These are phyloP conservation scores for Phytophthora fragariae DNA, from an alignment of 352 stramenopile genomes.

Conservation along the genomic window DNA sequence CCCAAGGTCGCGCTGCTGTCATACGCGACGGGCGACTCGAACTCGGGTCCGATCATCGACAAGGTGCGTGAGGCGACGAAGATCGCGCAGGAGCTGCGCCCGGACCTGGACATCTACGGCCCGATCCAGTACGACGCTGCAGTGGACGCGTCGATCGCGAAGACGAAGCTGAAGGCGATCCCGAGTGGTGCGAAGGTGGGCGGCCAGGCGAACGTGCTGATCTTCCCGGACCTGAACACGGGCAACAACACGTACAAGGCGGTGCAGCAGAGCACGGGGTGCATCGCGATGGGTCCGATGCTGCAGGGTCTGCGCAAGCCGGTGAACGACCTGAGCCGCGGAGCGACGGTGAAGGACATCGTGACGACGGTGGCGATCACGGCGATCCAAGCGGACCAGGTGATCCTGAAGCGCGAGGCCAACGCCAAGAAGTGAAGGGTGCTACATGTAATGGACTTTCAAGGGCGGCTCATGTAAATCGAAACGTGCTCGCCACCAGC, in stretches of 20 bases:
- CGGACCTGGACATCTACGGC: slow-evolving; percentile 84
- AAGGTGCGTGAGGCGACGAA: slow-evolving; percentile 85
- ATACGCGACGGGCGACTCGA: slow-evolving; percentile 86
- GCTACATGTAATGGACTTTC: not conserved
- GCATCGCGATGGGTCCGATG: slow-evolving; percentile 89
- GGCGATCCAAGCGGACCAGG: slow-evolving; percentile 85
- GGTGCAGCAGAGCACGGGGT: slow-evolving; percentile 81
- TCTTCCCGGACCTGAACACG: slow-evolving; percentile 90
- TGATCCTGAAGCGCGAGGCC: slow-evolving; percentile 44
- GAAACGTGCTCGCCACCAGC: not conserved
- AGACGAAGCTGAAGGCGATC: slow-evolving; percentile 81
- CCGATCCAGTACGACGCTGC: slow-evolving; percentile 91
- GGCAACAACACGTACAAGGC: slow-evolving; percentile 93
- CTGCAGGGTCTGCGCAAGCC: slow-evolving; percentile 89
- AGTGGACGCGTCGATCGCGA: slow-evolving; percentile 78
- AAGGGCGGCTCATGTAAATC: slow-evolving; percentile 11
- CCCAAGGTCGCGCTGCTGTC: slow-evolving; percentile 85
- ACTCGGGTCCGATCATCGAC: slow-evolving; percentile 83
- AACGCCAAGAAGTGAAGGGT: slow-evolving; percentile 17
- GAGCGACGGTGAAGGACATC: slow-evolving; percentile 90
- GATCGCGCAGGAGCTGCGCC: slow-evolving; percentile 70
- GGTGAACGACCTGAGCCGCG: slow-evolving; percentile 91
- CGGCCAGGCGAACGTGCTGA: slow-evolving; percentile 83
- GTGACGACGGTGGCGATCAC: slow-evolving; percentile 91
- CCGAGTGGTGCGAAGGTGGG: slow-evolving; percentile 67